These are phyloP conservation scores for Lepiota brunneoincarnata DNA, from an alignment of 768 basidiomycete genomes.

Conservation along the genomic window DNA sequence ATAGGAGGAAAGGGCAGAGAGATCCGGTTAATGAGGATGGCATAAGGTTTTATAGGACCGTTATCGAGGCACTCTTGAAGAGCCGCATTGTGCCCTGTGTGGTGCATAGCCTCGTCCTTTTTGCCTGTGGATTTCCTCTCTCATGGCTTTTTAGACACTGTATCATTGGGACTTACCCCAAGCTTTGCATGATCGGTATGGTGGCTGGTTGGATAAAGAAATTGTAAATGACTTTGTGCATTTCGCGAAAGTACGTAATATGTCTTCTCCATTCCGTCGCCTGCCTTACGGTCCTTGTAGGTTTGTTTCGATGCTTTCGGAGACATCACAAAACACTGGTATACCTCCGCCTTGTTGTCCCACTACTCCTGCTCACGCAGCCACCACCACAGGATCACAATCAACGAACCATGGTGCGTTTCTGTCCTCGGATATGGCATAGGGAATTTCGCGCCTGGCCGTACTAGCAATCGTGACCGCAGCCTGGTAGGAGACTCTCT, in stretches of 20 bases:
- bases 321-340: constrained; percentile 74
- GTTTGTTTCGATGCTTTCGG: constrained; percentile 70
- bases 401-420: constrained; percentile 74
- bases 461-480: constrained; percentile 56
- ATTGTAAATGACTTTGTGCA: constrained; percentile 60
- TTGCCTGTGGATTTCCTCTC: not conserved
- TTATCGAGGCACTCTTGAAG: constrained; percentile 63
- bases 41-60: constrained; percentile 59
- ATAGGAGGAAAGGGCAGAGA: constrained; percentile 31
- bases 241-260: constrained; percentile 46
- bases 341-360: constrained; percentile 9
- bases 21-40: constrained; percentile 66
- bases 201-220: constrained; percentile 71
- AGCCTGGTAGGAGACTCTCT: constrained; percentile 57
- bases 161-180: constrained; percentile 83
- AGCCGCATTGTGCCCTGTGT: constrained; percentile 63
- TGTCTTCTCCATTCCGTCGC: not conserved
- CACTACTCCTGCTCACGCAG: not conserved
- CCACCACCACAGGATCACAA: constrained; percentile 48
- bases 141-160: constrained; percentile 42
- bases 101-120: constrained; percentile 28
- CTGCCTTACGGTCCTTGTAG: constrained; percentile 22
- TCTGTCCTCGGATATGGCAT: constrained; percentile 62
- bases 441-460: constrained; percentile 68
- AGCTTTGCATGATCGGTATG: constrained; percentile 67